Conservation (phyloP, 345 rosid genomes). For the Lagerstroemia speciosa region DNA sequence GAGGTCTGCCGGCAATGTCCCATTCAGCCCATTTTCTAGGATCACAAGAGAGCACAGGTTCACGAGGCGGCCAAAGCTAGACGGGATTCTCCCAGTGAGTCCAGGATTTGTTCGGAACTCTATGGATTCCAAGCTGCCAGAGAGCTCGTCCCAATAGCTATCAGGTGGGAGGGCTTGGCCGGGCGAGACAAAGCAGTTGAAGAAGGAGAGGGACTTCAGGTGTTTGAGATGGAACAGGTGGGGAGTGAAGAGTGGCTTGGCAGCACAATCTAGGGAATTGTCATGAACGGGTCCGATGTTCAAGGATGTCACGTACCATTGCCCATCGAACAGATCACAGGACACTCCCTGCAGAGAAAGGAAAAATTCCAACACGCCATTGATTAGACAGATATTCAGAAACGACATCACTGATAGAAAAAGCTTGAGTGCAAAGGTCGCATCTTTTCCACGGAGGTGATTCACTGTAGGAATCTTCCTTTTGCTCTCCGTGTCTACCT, state of each 20-base stretch:
- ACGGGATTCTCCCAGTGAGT: slow-evolving; percentile 60
- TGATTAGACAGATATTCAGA: not conserved
- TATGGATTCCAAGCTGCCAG: slow-evolving; percentile 45
- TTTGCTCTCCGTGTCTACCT: not conserved
- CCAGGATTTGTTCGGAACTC: slow-evolving; percentile 80
- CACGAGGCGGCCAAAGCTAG: slow-evolving; percentile 36
- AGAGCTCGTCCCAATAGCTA: slow-evolving; percentile 45
- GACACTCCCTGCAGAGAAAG: slow-evolving; percentile 60
- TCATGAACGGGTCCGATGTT: slow-evolving; percentile 68
- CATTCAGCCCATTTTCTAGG: slow-evolving; percentile 58
- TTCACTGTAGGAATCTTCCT: not conserved
- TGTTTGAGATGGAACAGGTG: slow-evolving; percentile 67
- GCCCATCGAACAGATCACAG: slow-evolving; percentile 66
- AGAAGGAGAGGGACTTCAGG: slow-evolving; percentile 62
- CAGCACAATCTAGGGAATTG: slow-evolving; percentile 58
- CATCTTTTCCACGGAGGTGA: not conserved
- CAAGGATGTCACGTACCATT: slow-evolving; percentile 73
- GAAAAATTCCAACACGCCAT: not conserved
- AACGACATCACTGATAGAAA: not conserved
- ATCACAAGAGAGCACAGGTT: slow-evolving; percentile 70
- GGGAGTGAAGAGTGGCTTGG: slow-evolving; percentile 41
- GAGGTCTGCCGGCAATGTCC: slow-evolving; percentile 39
- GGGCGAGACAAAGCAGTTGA: slow-evolving; percentile 54
- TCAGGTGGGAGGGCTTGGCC: slow-evolving; percentile 22
- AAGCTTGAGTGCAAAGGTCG: not conserved